Evolutionary conservation across 1,284 basidiomycete species (phyloP), one percentile per base, ranked within the genome.

Genomic region (Pascua guehoae): DNA sequence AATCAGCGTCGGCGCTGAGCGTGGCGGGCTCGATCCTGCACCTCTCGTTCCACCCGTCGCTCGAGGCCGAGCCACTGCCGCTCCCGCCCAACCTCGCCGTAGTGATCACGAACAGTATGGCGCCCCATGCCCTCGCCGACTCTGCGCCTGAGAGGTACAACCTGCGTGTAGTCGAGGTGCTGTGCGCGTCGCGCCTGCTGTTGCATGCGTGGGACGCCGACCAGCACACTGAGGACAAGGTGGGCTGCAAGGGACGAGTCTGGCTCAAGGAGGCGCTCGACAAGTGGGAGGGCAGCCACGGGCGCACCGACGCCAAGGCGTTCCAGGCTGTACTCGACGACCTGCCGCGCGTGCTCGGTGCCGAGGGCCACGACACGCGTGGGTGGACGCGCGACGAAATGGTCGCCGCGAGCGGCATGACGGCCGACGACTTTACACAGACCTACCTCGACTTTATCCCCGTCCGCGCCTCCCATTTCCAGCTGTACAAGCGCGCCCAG

Each of bases 161-260:
- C 72, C 80, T 94, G 39, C 87, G 90, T 17, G 89, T 91, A 17
- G 87, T 93, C 16, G 91, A 94, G 75, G 88, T 86, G 0, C 84
- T 91, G 36, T 86, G 85, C 51, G 87, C 85, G 2, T 88, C 90
- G 0, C 82, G 88, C 14, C 80, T 91, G 8, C 81, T 94, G 12
- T 84, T 85, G 0, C 80, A 80, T 32, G 72, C 79, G 7, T 81
- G 89, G 40, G 81, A 79, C 0, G 71, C 87, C 24, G 45, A 69
- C 70, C 44, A 45, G 9, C 15, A 49, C 8, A 41, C 38, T 1
- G 41, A 45, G 39, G 24, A 32, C 24, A 53, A 56, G 46, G 50
- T 41, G 2, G 58, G 61, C 10, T 54, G 62, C 38, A 60, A 44
- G n/a, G 57, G 53, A 0, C 60, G 70, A 10, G 44, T 68, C 17